phyloP scores from a whole-genome alignment of 805 yeast genomes.

The Gaillardinia entomophila region DNA sequence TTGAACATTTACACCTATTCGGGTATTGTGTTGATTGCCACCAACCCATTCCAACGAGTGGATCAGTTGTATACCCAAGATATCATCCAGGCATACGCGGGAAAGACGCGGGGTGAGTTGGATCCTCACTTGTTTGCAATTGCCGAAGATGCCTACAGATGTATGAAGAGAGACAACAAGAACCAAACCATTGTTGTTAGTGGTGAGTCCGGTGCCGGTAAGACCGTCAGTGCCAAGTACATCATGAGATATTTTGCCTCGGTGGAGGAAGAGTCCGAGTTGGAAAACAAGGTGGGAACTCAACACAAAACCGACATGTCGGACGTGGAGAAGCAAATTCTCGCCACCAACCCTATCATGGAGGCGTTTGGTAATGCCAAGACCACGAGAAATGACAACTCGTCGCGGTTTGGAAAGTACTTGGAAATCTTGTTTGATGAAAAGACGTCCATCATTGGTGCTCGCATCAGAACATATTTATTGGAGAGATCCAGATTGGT shows the following conservation, averaged over 20 bases:
- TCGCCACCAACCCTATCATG: conserved; percentile 96
- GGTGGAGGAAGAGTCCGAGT: conserved; percentile 53
- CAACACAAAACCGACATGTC: conserved; percentile 62
- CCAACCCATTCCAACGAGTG: conserved; percentile 90
- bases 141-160: conserved; percentile 94
- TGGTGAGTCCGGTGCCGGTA: conserved; percentile 99
- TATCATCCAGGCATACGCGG: conserved; percentile 91
- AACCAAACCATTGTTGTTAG: conserved; percentile 95
- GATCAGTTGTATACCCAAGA: conserved; percentile 89
- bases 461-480: conserved; percentile 86
- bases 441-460: conserved; percentile 80
- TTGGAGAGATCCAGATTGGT: conserved; percentile 92
- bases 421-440: conserved; percentile 82
- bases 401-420: conserved; percentile 96
- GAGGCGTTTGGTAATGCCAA: conserved; percentile 99
- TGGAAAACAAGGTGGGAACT: conserved; percentile 27
- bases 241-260: conserved; percentile 97
- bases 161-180: conserved; percentile 79
- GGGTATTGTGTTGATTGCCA: conserved; percentile 94
- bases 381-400: conserved; percentile 94
- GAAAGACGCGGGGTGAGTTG: conserved; percentile 86
- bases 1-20: conserved; percentile 91
- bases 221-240: conserved; percentile 93
- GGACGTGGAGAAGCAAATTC: conserved; percentile 85
- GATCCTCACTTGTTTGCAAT: conserved; percentile 97